Base-by-base conservation (phyloP, 2,329 filamentous ascomycete species). In the Coleophoma crateriformis region DNA sequence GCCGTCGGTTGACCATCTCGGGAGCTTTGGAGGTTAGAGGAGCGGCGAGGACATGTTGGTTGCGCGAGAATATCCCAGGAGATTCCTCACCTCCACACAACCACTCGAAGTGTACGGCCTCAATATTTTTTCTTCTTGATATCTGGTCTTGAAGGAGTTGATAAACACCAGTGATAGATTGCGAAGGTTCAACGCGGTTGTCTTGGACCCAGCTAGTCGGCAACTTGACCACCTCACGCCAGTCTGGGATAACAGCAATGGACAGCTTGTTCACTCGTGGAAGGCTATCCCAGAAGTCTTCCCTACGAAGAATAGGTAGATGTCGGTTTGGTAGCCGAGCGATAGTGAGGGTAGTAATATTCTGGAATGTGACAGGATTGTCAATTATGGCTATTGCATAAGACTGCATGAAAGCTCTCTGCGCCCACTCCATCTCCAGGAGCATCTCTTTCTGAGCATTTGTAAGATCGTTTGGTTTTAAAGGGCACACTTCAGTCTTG, bases 371-470 rank as follows among this genome's bases (percentile, higher is more conserved):
- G 5, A 60, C 55, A 4, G 70, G 68, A 51, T 84, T 85, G 58
- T 87, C 81, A 20, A 82, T 77, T 40, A 87, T 65, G 1, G 81
- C 77, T 44, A 87, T 76, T 55, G 82, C 76, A 56, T 84, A 88
- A 1, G 84, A 85, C 45, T 83, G 78, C 43, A 88, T 71, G 61
- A 88, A 84, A 15, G 83, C 84, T 47, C 78, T 72, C 55, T 88
- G 83, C 7, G 83, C 83, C 81, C 84, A 87, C 47, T 82, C 78
- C 3, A 82, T 79, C 62, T 88, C 84, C 35, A 85, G 67, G 2
- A 88, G 66, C 79, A 85, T 83, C 63, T 87, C 82, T 47, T 76
- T 80, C 62, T 88, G 85, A n/a, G 78, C 72, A 50, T 72, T 72
- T 1, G 77, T 79, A n/a, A 87, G 72, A 33, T 71, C 68, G 2